Conservation (phyloP, 805 yeast species). For the Starmerella ratchasimensis region DNA sequence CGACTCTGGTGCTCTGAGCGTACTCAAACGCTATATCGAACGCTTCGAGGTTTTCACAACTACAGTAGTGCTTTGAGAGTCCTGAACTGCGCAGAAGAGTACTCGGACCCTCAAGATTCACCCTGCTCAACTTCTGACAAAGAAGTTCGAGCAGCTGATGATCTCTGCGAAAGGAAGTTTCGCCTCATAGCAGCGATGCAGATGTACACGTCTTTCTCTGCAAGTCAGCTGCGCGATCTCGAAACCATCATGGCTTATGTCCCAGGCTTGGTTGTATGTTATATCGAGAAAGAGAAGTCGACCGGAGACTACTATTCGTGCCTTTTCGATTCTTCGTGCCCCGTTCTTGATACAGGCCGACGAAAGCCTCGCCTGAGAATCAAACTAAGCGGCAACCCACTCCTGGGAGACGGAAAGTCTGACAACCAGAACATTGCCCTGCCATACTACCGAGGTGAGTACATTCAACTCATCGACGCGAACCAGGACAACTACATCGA, state of each 20-base stretch:
- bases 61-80: conserved; percentile 60
- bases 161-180: conserved; percentile 71
- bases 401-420: conserved; percentile 72
- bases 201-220: conserved; percentile 55
- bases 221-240: conserved; percentile 58
- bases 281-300: conserved; percentile 19
- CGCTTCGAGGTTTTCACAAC: conserved; percentile 73
- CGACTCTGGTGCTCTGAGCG: conserved; percentile 79
- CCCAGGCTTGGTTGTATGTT: conserved; percentile 50
- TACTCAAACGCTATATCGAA: conserved; percentile 70
- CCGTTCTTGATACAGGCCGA: conserved; percentile 42
- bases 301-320: conserved; percentile 43
- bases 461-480: conserved; percentile 67
- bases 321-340: conserved; percentile 59
- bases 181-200: conserved; percentile 77
- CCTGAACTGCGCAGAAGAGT: conserved; percentile 52
- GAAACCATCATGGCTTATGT: conserved; percentile 71
- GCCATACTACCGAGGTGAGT: conserved; percentile 66
- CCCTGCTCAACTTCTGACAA: conserved; percentile 27
- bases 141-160: conserved; percentile 46
- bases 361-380: conserved; percentile 51
- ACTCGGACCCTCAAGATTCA: conserved; percentile 21
- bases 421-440: conserved; percentile 72
- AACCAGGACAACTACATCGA: conserved; percentile 74
- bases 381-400: conserved; percentile 63